Base-by-base conservation (phyloP, 1,284 basidiomycete species). In the Ceratobasidium sp. region DNA sequence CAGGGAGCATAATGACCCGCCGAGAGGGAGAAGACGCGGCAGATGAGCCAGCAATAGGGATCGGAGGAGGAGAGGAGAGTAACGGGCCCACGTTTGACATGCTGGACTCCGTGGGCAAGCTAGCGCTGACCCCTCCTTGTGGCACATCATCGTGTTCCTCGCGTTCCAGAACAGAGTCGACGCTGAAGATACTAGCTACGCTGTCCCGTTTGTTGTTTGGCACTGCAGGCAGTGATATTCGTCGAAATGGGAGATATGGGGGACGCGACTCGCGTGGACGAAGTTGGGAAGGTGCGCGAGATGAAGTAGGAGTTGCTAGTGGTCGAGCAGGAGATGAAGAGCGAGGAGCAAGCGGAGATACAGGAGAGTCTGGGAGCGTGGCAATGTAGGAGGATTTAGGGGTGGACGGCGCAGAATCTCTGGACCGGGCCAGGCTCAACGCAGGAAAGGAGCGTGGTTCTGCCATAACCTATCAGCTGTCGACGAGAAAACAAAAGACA, bases 201-300 rank as follows among this genome's bases (percentile, higher is more conserved):
- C 66, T 69, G 28, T 69, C 66, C 32, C 66, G 66, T 26, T 69
- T 69, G n/a, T 58, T 52, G 23, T 85, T 84, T 1, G 89, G 87
- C 7, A 85, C 83, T 8, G 87, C 85, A 14, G 91, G 91, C 8
- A 93, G 82, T 16, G 91, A 93, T 74, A 93, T 93, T 52, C 91
- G 85, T 69, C 91, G 87, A 79, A 93, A 93, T 9, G 91, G 90
- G 76, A 86, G 84, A 77, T 88, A 83, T 1, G 84, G 82, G 7
- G 83, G 81, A 9, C 82, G 80, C 14, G 43, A 16, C 21, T 69
- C 66, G 41, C 66, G 38, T 28, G 43, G 21, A 30, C 66, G 66
- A 46, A 69, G 52, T 38, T 69, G 66, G 9, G 66, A 69, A 28
- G 52, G 41, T 43, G 41, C 38, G 2, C 66, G 66, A 30, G 66